phyloP scores from a whole-genome alignment of 371 early-diverging fungal genomes.

The Encephalitozoon cuniculi region DNA sequence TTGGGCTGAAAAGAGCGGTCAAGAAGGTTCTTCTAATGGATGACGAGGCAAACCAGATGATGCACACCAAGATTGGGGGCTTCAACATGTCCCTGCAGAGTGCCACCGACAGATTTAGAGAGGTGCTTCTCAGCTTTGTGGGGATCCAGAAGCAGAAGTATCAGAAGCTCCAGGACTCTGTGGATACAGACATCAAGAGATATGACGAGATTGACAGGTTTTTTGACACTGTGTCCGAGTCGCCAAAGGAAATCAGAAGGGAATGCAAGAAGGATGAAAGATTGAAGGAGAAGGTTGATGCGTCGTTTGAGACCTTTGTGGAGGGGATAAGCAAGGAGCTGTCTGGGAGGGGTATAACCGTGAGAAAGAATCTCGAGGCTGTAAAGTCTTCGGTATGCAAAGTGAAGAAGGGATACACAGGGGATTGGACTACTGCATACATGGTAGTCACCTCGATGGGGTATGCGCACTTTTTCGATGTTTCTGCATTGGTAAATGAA shows the following conservation, averaged over 20 bases:
- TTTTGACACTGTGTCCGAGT: constrained; percentile 21
- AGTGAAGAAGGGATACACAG: constrained; percentile 10
- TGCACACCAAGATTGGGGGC: not conserved
- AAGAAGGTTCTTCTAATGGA: constrained; percentile 30
- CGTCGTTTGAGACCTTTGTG: constrained; percentile 21
- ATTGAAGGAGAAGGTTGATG: constrained; percentile 20
- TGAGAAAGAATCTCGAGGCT: constrained; percentile 32
- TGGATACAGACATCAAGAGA: not conserved
- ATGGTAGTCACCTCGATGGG: constrained; percentile 22
- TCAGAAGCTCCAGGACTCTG: not conserved
- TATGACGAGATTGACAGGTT: constrained; percentile 17
- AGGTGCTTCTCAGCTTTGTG: not conserved
- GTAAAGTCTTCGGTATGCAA: constrained; percentile 24
- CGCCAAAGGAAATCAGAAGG: not conserved
- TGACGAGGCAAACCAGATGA: not conserved
- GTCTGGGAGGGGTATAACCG: not conserved
- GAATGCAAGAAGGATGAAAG: not conserved
- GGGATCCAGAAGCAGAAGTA: constrained; percentile 25
- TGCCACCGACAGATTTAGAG: not conserved
- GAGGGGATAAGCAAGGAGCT: constrained; percentile 29
- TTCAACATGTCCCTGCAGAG: constrained; percentile 1
- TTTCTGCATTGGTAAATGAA: not conserved
- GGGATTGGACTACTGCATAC: constrained; percentile 18
- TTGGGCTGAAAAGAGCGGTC: constrained; percentile 32
- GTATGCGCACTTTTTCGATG: constrained; percentile 31